Percentiles rank a stretch among this genome's conserved stretches.
These are phyloP conservation scores for Nyctanthes arbortristis DNA, from an alignment of 257 asterid genomes.

Conservation along the genomic window DNA sequence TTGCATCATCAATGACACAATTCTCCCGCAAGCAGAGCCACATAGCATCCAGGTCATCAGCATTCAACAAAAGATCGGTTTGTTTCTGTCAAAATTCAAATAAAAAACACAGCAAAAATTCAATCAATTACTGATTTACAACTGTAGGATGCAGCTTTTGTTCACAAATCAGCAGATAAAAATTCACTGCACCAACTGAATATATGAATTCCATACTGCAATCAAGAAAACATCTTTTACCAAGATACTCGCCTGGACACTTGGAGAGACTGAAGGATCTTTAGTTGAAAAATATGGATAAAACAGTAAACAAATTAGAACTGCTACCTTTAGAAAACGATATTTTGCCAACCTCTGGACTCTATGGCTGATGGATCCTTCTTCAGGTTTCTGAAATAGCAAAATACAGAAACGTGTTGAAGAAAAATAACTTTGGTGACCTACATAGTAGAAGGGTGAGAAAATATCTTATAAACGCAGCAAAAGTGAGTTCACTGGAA, in stretches of 20 bases:
- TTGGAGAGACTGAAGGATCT: neutral
- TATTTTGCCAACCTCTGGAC: constrained; percentile 96
- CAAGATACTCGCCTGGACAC: constrained; percentile 4
- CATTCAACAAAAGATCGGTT: constrained; percentile 97
- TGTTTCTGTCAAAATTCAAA: constrained; percentile 56
- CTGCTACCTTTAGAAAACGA: constrained; percentile 86
- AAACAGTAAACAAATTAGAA: neutral
- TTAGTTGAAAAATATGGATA: neutral
- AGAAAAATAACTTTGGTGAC: neutral
- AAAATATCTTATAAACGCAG: neutral
- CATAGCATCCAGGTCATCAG: constrained; percentile 99
- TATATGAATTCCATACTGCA: neutral
- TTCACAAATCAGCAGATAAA: neutral
- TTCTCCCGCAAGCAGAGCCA: constrained; percentile 99
- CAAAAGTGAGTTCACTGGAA: neutral
- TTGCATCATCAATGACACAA: constrained; percentile 98
- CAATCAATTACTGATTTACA: neutral
- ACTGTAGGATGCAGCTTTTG: neutral
- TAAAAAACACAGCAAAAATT: neutral
- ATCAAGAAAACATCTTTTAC: neutral
- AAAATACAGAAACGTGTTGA: constrained; percentile 12
- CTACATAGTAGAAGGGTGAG: constrained; percentile 3
- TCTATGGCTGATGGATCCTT: constrained; percentile 96
- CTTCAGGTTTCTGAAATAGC: constrained; percentile 85
- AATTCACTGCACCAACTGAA: constrained; percentile 1